Evolutionary conservation across 2,329 filamentous ascomycete species (phyloP).

Genomic region (Coccinonectria pachysandricola): DNA sequence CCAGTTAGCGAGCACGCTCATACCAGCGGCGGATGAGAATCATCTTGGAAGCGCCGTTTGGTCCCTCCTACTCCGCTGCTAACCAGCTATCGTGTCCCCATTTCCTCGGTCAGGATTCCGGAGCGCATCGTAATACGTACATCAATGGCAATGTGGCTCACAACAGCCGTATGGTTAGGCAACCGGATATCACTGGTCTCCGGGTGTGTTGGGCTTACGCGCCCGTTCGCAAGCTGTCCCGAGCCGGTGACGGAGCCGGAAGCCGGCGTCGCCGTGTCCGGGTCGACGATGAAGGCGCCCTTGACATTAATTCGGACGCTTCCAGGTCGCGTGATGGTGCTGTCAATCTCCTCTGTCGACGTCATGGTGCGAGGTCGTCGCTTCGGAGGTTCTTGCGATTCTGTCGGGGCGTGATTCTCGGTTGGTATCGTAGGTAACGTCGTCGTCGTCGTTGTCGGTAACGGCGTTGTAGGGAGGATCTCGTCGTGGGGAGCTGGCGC

Average conservation of each 20-base stretch:
- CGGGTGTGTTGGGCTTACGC: slow-evolving; percentile 39
- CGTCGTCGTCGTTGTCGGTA: slow-evolving; percentile 4
- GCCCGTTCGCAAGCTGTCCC: slow-evolving; percentile 26
- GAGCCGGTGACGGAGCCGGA: slow-evolving; percentile 24
- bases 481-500: slow-evolving; percentile 17
- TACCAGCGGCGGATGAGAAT: too few relatives aligned
- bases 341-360: slow-evolving; percentile 48
- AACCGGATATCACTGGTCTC: slow-evolving; percentile 92
- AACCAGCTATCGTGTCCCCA: too few relatives aligned
- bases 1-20: too few relatives aligned
- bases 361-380: slow-evolving; percentile 27
- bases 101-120: too few relatives aligned
- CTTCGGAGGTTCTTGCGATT: slow-evolving; percentile 9
- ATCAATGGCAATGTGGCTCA: slow-evolving; percentile 95
- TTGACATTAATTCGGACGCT: slow-evolving; percentile 92
- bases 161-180: slow-evolving; percentile 87
- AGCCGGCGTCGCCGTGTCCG: slow-evolving; percentile 50
- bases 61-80: too few relatives aligned
- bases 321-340: slow-evolving; percentile 50
- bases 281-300: slow-evolving; percentile 92
- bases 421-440: too few relatives aligned
- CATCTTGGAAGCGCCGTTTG: too few relatives aligned
- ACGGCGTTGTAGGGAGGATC: too few relatives aligned
- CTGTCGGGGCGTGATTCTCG: slow-evolving; percentile 4
- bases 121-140: slow-evolving; percentile 55